Base-by-base conservation (phyloP, 331 rosid genomes). In the Cydonia oblonga region DNA sequence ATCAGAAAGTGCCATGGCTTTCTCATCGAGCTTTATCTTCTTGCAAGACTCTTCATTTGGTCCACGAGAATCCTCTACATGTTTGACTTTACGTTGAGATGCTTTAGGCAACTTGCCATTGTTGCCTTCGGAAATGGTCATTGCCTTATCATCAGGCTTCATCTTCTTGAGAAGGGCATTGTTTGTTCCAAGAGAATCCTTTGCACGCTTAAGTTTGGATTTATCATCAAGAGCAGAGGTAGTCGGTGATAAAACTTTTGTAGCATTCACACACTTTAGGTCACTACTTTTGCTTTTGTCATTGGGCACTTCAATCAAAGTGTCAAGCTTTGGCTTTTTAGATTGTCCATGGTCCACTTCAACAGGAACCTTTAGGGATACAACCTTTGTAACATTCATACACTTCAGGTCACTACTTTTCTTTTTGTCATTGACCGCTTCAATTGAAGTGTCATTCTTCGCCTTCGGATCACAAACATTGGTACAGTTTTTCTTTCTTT, bases 1-100 rank as follows among this genome's bases (percentile, higher is more conserved):
- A 58, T 53, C 8, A 25, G 71, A 62, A 66, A 57, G 66, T 66
- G 75, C 74, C 10, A 68, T 19, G 25, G 75, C 72, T 71, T 75
- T 72, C 19, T 68, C 79, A 40, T 73, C 79, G 30, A 65, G 80
- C 76, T 84, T 89, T 76, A 70, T 69, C 89, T 83, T 90, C 86
- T 86, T 86, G 12, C 80, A 66, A 61, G 75, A 75, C 57, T 63
- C 76, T 54, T 79, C 81, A 28, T 84, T 82, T 42, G 52, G 19
- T 19, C 68, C 42, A 42, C 42, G 23, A 77, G 73, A 49, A 78
- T 82, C 54, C 46, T 40, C 15, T 40, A 40, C 46, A 73, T 20
- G 56, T 77, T 69, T 81, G 53, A 13, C 75, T 73, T 72, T 78
- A 24, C 26, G 57, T 68, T 83, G 64, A 59, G 84, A 68, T 66